Percentiles rank a stretch among this genome's conserved stretches.
Conservation (phyloP, 2,329 filamentous ascomycete genomes). For the Fusarium equiseti region DNA sequence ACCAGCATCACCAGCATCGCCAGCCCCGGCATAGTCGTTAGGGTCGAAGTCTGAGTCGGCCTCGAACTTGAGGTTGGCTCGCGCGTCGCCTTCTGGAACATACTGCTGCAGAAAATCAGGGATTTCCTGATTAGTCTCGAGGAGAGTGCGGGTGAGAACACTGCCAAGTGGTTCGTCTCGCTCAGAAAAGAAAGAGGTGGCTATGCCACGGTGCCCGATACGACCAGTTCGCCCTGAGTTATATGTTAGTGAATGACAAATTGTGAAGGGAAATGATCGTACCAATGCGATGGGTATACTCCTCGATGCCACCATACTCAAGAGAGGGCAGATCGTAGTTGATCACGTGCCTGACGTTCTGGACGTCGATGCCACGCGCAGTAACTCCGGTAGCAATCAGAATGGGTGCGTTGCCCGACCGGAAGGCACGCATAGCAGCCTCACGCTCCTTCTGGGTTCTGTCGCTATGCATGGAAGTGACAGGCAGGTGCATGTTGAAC, state of each 20-base stretch:
- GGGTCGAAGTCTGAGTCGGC: slow-evolving; percentile 66
- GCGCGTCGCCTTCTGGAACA: slow-evolving; percentile 67
- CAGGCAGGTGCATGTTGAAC: slow-evolving; percentile 82
- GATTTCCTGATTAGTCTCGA: slow-evolving; percentile 82
- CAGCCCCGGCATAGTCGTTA: slow-evolving; percentile 49
- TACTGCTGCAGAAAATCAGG: slow-evolving; percentile 83
- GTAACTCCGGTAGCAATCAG: slow-evolving; percentile 88
- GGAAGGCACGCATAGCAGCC: slow-evolving; percentile 89
- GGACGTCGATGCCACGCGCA: slow-evolving; percentile 89
- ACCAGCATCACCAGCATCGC: slow-evolving; percentile 34
- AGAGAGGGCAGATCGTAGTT: slow-evolving; percentile 88
- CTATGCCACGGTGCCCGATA: slow-evolving; percentile 87
- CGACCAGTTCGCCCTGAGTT: slow-evolving; percentile 85
- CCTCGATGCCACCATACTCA: slow-evolving; percentile 86
- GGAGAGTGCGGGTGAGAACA: slow-evolving; percentile 81
- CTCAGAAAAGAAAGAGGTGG: slow-evolving; percentile 90
- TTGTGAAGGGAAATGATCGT: slow-evolving; percentile 51
- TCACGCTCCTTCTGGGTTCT: slow-evolving; percentile 93
- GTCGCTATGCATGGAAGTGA: slow-evolving; percentile 88
- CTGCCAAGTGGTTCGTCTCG: slow-evolving; percentile 78
- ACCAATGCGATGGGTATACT: slow-evolving; percentile 96
- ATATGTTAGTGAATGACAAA: slow-evolving; percentile 12
- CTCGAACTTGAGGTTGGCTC: slow-evolving; percentile 65
- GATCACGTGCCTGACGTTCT: slow-evolving; percentile 89
- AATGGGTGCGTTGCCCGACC: slow-evolving; percentile 78